Percentiles rank a stretch among this genome's conserved stretches.
These are phyloP conservation scores for Mycena rebaudengoi DNA, from an alignment of 768 basidiomycete genomes.

Conservation along the genomic window DNA sequence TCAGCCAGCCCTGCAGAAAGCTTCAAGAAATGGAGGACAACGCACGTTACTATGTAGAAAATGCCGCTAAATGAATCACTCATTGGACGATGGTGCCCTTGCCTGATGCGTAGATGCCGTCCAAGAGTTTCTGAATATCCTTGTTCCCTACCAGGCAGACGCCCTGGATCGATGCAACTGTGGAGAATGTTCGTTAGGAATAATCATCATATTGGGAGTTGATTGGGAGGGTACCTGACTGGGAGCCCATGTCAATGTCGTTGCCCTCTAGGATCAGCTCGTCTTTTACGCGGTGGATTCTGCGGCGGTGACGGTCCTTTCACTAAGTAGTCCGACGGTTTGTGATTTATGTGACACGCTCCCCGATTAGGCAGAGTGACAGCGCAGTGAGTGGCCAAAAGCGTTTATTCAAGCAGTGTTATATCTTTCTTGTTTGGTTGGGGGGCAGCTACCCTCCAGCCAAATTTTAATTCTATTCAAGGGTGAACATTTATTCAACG, in stretches of 20 bases:
- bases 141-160: slow-evolving; percentile 98
- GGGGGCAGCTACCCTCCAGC: too few relatives aligned
- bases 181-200: slow-evolving; percentile 6
- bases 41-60: not conserved
- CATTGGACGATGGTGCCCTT: slow-evolving; percentile 68
- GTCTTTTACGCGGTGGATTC: slow-evolving; percentile 96
- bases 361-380: too few relatives aligned
- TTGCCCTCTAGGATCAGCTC: slow-evolving; percentile 94
- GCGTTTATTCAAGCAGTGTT: too few relatives aligned
- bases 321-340: too few relatives aligned
- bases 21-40: too few relatives aligned
- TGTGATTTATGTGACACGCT: too few relatives aligned
- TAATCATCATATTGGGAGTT: not conserved
- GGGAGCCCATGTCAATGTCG: slow-evolving; percentile 96
- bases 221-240: slow-evolving; percentile 77
- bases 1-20: too few relatives aligned
- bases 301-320: slow-evolving; percentile 74
- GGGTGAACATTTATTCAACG: too few relatives aligned
- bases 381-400: too few relatives aligned
- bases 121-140: slow-evolving; percentile 99
- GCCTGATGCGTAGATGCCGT: slow-evolving; percentile 92
- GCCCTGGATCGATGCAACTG: slow-evolving; percentile 96
- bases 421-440: too few relatives aligned
- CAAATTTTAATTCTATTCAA: too few relatives aligned
- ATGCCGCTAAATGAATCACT: slow-evolving; percentile 39